Conservation (phyloP, 805 yeast species). For the Groenewaldozyma tartarivorans region DNA sequence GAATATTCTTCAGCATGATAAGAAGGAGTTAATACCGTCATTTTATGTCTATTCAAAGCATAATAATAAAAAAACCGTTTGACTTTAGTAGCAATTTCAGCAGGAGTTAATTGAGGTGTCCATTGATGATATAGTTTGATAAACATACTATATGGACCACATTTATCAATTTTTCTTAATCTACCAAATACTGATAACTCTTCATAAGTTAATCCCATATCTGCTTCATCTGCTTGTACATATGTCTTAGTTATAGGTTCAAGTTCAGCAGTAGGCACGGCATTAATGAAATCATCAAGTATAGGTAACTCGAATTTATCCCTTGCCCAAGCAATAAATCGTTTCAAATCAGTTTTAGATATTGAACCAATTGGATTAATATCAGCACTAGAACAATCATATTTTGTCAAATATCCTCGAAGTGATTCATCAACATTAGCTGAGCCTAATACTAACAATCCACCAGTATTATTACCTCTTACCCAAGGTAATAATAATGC, state of each 20-base stretch:
- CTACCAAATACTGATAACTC: constrained; percentile 87
- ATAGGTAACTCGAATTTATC: constrained; percentile 64
- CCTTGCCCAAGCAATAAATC: constrained; percentile 75
- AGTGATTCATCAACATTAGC: constrained; percentile 97
- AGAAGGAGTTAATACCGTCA: constrained; percentile 94
- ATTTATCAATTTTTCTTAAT: constrained; percentile 81
- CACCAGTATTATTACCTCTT: constrained; percentile 60
- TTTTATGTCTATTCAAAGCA: constrained; percentile 93
- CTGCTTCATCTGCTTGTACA: constrained; percentile 93
- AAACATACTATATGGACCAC: constrained; percentile 96
- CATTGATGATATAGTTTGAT: constrained; percentile 82
- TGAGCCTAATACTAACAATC: constrained; percentile 83
- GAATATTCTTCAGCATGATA: constrained; percentile 98
- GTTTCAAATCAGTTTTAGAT: constrained; percentile 84
- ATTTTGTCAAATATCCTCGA: constrained; percentile 91
- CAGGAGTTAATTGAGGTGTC: constrained; percentile 77
- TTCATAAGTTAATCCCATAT: constrained; percentile 97
- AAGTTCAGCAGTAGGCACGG: constrained; percentile 95
- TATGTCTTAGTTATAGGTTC: constrained; percentile 91
- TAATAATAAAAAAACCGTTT: constrained; percentile 87
- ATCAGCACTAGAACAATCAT: constrained; percentile 96
- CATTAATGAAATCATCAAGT: constrained; percentile 66
- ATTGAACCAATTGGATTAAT: constrained; percentile 98
- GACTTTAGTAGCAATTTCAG: constrained; percentile 83
- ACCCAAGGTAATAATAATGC: constrained; percentile 96